Base-by-base conservation (phyloP, 1,284 basidiomycete species). In the Tetrapyrgos nigripes region DNA sequence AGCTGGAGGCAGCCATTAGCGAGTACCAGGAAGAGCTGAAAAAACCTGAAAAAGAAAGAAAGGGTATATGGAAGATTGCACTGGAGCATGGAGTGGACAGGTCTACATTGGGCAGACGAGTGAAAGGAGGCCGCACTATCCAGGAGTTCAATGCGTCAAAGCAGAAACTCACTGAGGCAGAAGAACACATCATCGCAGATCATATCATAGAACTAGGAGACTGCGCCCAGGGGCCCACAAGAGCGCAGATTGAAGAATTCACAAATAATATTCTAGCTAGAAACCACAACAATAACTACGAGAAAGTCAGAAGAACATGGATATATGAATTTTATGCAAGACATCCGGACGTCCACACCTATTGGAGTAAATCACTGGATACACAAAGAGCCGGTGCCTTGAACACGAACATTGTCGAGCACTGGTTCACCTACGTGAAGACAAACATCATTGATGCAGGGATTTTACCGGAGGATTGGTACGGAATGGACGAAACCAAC, bases 401-500 rank as follows among this genome's bases (percentile, higher is more conserved):
- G 35, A 65, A 68, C 53, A 60, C 58, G 3, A 52, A 55, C 21
- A 64, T 59, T 19, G 62, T 68, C 10, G 55, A 62, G 28, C 50
- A 49, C 10, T 69, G 66, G 63, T 62, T 60, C 24, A 55, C 62
- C 3, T 26, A 62, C 5, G 62, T 68, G 19, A 47, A 66, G 26
- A 51, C 61, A 31, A 29, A 49, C 33, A 44, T 66, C 35, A 62
- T 68, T 3, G 54, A 64, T 21, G 44, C 29, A n/a, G 59, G 59
- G 1, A 59, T 68, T 29, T 28, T 45, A 37, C 57, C 57, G 3
- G 55, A 63, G 19, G 52, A 62, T 29, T 58, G 60, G 9, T 66
- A 64, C 48, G 62, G 65, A 13, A 66, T 66, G 65, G 65, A 68
- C 40, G 58, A 68, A 44, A 63, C 64, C 46, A 56, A 58, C n/a